A percentile compares a stretch with the other conserved stretches of the same genome.
Evolutionary conservation across 352 stramenopile species (phyloP).

Genomic region (Globisporangium paddicum): DNA sequence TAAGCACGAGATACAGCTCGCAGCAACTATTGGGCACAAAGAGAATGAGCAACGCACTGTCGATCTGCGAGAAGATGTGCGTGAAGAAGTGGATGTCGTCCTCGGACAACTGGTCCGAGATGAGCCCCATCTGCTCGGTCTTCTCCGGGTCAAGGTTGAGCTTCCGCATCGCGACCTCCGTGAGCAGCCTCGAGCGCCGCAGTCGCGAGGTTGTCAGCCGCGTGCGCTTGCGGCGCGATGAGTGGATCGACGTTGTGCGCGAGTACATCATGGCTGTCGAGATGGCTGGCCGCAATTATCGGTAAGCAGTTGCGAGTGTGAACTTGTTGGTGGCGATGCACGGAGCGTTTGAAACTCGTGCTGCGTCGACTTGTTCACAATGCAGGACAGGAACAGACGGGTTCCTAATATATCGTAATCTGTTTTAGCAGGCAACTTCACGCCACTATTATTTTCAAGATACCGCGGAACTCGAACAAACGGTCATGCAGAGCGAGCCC

Average conservation of each 20-base stretch:
- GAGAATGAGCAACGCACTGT: constrained; percentile 26
- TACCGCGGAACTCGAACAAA: too few relatives aligned
- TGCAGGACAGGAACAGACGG: too few relatives aligned
- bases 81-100: constrained; percentile 62
- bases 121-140: constrained; percentile 51
- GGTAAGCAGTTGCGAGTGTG: not conserved
- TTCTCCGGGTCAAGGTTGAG: constrained; percentile 60
- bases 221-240: constrained; percentile 41
- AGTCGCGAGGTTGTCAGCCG: constrained; percentile 44
- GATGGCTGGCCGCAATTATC: not conserved
- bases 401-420: too few relatives aligned
- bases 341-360: not conserved
- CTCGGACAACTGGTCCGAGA: constrained; percentile 46
- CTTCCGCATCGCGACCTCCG: constrained; percentile 56
- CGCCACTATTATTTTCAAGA: too few relatives aligned
- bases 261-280: constrained; percentile 25
- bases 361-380: not conserved
- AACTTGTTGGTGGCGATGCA: not conserved
- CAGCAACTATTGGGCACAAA: too few relatives aligned
- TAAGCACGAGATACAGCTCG: not conserved
- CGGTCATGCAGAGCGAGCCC: too few relatives aligned
- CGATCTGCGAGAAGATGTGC: constrained; percentile 68
- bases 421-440: too few relatives aligned
- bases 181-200: constrained; percentile 50
- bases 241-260: constrained; percentile 40